Evolutionary conservation across 1,139 yeast genomes (phyloP).

Genomic region (Geotrichum candidum): DNA sequence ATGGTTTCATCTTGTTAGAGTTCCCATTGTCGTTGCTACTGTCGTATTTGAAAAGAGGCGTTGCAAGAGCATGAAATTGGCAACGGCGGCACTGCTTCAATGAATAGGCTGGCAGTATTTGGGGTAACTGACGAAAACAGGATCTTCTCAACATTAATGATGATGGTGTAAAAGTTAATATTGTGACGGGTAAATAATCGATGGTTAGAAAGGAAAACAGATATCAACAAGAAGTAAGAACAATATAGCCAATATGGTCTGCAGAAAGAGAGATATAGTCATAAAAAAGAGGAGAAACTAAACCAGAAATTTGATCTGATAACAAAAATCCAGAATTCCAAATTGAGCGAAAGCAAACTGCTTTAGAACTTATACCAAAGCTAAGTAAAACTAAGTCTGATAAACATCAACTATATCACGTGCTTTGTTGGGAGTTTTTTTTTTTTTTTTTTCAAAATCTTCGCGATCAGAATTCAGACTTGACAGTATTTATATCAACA

Average conservation of each 20-base stretch:
- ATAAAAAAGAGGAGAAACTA: background rate
- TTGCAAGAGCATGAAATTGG: background rate
- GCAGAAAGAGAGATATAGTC: background rate
- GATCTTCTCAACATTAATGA: background rate
- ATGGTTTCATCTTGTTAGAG: background rate
- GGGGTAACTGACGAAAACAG: background rate
- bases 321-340: background rate
- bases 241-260: background rate
- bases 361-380: no score
- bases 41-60: background rate
- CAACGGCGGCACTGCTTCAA: background rate
- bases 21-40: background rate
- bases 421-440: background rate
- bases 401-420: background rate
- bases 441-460: background rate
- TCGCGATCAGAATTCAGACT: background rate
- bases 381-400: no score
- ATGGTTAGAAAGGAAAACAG: background rate
- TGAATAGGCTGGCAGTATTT: background rate
- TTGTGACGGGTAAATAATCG: background rate
- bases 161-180: background rate
- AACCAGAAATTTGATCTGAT: background rate
- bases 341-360: background rate
- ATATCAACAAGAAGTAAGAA: background rate
- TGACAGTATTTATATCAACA: background rate